Evolutionary conservation across 208 protist species (phyloP), one percentile per base, ranked within the genome.

Genomic region (Trypanosoma vivax): DNA sequence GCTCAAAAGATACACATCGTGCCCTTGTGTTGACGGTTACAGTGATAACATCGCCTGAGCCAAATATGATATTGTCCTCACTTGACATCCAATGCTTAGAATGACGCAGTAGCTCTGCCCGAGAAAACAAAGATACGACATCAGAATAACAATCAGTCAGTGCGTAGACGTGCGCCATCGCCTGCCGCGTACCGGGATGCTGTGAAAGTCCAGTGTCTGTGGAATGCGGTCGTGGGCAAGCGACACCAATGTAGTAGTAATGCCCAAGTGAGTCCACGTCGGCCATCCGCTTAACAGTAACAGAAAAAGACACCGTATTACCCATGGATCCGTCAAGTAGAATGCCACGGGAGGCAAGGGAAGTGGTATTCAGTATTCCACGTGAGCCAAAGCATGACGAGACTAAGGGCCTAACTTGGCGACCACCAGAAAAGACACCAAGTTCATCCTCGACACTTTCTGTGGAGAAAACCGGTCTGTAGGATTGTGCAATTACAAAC

Each of bases 31-130:
- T 50, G 27, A 94, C 70, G 6, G 66, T 70, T 14, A 88, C 76
- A 28, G 87, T 94, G 47, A 94, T 79, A 18, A 91, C 70, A 54
- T 94, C 87, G 29, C 78, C 87, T 24, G 78, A 88, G 29, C 83
- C 83, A 60, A 87, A 94, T 49, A 94, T 68, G 45, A 88, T 78
- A 34, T 50, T 52, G 11, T 79, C 67, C 19, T 79, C 76, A n/a
- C 59, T 40, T 28, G 73, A 76, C 31, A 92, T 60, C 76, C 85
- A 94, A 45, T 89, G 50, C 31, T 71, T 58, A 33, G 74, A 58
- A 38, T 86, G 52, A 25, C 62, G 65, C 13, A 53, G 61, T 49
- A 94, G 65, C 52, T 79, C 81, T 29, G 60, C 51, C 25, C 63
- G 46, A 31, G 47, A 47, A 9, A 21, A 53, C 11, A 40, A 2